Percentiles rank a stretch among this genome's conserved stretches.
Evolutionary conservation across 139 green algal species (phyloP).

Genomic region (Mychonastes homosphaera): DNA sequence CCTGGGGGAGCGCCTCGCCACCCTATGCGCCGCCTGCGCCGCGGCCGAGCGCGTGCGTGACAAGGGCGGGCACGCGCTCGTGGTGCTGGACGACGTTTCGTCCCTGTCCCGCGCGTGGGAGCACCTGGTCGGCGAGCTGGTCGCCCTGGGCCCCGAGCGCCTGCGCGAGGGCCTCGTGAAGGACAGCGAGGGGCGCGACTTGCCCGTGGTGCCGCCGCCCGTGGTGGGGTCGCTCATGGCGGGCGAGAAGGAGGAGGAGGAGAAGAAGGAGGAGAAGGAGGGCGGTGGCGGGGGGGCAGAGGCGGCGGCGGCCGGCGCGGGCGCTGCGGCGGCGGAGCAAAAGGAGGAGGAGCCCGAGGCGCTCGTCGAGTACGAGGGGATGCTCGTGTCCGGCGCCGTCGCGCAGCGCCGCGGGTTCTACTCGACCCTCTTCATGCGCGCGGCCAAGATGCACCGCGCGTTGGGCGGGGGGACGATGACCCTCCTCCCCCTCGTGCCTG

Average conservation of each 20-base stretch:
- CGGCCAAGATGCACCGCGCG: slow-evolving; percentile 56
- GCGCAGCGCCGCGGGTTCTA: slow-evolving; percentile 59
- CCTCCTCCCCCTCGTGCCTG: slow-evolving; percentile 59
- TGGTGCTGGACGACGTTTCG: slow-evolving; percentile 63
- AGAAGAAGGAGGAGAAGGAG: no score
- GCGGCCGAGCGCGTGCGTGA: slow-evolving; percentile 56
- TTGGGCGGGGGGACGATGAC: slow-evolving; percentile 62
- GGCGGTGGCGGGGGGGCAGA: slow-evolving; percentile 11
- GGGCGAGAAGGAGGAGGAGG: no score
- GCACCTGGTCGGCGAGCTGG: background rate
- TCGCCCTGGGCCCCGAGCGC: slow-evolving; percentile 21
- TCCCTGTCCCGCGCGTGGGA: slow-evolving; percentile 34
- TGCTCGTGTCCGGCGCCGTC: slow-evolving; percentile 66
- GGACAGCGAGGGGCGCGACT: slow-evolving; percentile 22
- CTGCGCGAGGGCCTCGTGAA: slow-evolving; percentile 36
- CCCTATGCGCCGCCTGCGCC: slow-evolving; percentile 41
- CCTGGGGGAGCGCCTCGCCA: slow-evolving; percentile 57
- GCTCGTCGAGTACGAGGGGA: slow-evolving; percentile 74
- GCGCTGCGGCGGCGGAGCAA: background rate
- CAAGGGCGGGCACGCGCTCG: slow-evolving; percentile 55
- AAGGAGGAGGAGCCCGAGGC: slow-evolving; percentile 37
- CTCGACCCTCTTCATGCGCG: slow-evolving; percentile 67
- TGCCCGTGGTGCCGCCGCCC: slow-evolving; percentile 7
- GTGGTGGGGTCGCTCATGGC: no score
- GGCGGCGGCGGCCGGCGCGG: background rate